phyloP scores from a whole-genome alignment of 768 basidiomycete species.

The Butyriboletus loyo region DNA sequence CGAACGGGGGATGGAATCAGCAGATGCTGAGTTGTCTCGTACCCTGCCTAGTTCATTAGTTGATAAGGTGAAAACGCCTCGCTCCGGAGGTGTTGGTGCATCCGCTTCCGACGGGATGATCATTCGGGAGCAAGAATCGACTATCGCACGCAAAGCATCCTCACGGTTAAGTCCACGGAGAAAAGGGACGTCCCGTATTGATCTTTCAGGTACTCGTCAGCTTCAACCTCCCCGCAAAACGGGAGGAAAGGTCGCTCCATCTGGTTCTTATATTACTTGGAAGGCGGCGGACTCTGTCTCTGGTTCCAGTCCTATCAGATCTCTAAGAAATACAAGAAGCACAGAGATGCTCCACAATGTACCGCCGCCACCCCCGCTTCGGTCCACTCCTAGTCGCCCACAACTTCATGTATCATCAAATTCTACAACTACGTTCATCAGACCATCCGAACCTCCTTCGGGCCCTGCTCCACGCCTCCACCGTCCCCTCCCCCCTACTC shows the following conservation, averaged over 20 bases:
- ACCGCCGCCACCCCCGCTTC: slow-evolving; percentile 21
- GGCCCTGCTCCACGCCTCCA: slow-evolving; percentile 20
- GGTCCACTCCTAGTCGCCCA: slow-evolving; percentile 29
- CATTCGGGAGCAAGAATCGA: slow-evolving; percentile 19
- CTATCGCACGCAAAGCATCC: slow-evolving; percentile 10
- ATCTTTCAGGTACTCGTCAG: slow-evolving; percentile 21
- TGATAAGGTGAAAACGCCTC: slow-evolving; percentile 15
- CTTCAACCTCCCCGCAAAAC: slow-evolving; percentile 3
- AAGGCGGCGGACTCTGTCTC: slow-evolving; percentile 34
- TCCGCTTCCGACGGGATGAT: slow-evolving; percentile 22
- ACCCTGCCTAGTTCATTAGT: slow-evolving; percentile 9
- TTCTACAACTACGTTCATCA: slow-evolving; percentile 10
- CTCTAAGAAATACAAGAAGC: slow-evolving; percentile 28
- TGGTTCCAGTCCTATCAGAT: slow-evolving; percentile 32
- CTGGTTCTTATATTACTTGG: slow-evolving; percentile 18
- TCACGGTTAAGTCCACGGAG: slow-evolving; percentile 18
- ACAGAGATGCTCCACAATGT: slow-evolving; percentile 27
- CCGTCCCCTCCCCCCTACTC: slow-evolving; percentile 32
- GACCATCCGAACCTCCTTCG: slow-evolving; percentile 17
- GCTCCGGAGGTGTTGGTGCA: slow-evolving; percentile 13
- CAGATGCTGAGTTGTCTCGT: slow-evolving; percentile 22
- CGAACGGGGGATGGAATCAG: slow-evolving; percentile 20
- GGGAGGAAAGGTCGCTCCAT: slow-evolving; percentile 28
- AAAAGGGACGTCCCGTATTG: slow-evolving; percentile 21
- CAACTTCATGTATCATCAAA: slow-evolving; percentile 23